These are phyloP conservation scores for Aspergillus cejpii DNA, from an alignment of 2,329 filamentous ascomycete genomes.

Conservation along the genomic window DNA sequence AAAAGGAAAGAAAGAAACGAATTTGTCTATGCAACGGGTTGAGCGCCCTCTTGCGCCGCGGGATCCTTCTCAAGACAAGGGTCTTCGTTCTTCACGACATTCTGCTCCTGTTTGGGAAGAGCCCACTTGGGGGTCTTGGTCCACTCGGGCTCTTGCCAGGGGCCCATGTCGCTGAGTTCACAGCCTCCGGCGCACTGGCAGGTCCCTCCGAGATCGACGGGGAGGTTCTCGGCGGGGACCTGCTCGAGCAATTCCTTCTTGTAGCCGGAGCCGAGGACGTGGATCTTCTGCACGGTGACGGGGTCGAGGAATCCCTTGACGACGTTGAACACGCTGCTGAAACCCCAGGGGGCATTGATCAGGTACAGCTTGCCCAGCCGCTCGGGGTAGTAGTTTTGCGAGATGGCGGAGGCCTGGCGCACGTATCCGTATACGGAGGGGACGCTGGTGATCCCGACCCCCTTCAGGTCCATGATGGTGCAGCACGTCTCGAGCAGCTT, in stretches of 20 bases:
- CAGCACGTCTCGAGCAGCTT: conserved; percentile 94
- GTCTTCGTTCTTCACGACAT: conserved; percentile 22
- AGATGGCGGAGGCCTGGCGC: conserved; percentile 74
- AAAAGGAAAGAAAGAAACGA: conserved; percentile 1
- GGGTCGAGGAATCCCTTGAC: conserved; percentile 95
- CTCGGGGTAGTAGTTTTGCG: conserved; percentile 99
- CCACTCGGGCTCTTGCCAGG: conserved; percentile 59
- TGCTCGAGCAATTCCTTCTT: conserved; percentile 77
- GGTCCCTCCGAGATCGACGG: conserved; percentile 72
- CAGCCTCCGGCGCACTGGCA: conserved; percentile 82
- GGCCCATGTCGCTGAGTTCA: conserved; percentile 77
- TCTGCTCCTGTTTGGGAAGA: conserved; percentile 24
- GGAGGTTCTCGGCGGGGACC: conserved; percentile 83
- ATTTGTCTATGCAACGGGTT: conserved; percentile 27
- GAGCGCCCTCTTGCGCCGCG: conserved; percentile 22
- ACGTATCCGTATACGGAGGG: conserved; percentile 84
- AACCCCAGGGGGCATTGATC: conserved; percentile 97
- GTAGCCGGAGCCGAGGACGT: conserved; percentile 76
- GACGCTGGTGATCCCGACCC: conserved; percentile 75
- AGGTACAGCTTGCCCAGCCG: conserved; percentile 91
- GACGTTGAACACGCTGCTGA: conserved; percentile 74
- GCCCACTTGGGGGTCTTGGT: conserved; percentile 42
- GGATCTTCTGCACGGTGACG: conserved; percentile 92
- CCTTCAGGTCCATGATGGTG: conserved; percentile 97
- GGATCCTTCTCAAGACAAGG: conserved; percentile 22